Evolutionary conservation across 116 monocot species (phyloP).

Genomic region (Iris pallida): DNA sequence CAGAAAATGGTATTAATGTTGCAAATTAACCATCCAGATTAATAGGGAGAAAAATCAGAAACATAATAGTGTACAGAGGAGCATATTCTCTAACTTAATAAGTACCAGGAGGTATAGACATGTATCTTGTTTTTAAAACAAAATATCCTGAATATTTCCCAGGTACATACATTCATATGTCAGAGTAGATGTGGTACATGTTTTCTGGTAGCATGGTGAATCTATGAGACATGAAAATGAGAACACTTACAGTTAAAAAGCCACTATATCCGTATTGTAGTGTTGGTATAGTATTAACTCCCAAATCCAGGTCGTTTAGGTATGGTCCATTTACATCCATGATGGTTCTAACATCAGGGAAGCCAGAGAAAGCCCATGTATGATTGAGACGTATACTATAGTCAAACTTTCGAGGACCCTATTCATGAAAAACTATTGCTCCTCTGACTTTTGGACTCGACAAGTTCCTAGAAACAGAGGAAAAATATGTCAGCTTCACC

Average conservation of each 20-base stretch:
- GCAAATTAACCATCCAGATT: too few relatives aligned
- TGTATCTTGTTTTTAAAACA: too few relatives aligned
- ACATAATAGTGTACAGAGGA: too few relatives aligned
- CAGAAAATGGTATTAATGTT: too few relatives aligned
- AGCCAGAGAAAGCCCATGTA: slow-evolving; percentile 92
- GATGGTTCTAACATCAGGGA: slow-evolving; percentile 77
- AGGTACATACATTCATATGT: too few relatives aligned
- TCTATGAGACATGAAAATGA: slow-evolving; percentile 7
- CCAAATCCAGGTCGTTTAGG: slow-evolving; percentile 75
- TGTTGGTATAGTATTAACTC: slow-evolving; percentile 67
- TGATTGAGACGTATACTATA: slow-evolving; percentile 96
- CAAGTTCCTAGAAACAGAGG: slow-evolving; percentile 55
- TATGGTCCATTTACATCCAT: slow-evolving; percentile 95
- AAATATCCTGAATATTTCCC: too few relatives aligned
- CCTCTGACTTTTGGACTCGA: slow-evolving; percentile 81
- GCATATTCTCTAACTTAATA: too few relatives aligned
- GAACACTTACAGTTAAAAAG: slow-evolving; percentile 73
- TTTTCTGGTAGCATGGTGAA: not conserved
- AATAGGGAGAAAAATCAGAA: too few relatives aligned
- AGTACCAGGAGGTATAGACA: too few relatives aligned
- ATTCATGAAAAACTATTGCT: slow-evolving; percentile 77
- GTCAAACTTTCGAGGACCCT: slow-evolving; percentile 78
- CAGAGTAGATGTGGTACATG: too few relatives aligned
- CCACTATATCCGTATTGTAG: slow-evolving; percentile 87
- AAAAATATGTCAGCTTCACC: slow-evolving; percentile 4